These are phyloP conservation scores for Lasiosphaeria hispida DNA, from an alignment of 495 filamentous ascomycete genomes.

Conservation along the genomic window DNA sequence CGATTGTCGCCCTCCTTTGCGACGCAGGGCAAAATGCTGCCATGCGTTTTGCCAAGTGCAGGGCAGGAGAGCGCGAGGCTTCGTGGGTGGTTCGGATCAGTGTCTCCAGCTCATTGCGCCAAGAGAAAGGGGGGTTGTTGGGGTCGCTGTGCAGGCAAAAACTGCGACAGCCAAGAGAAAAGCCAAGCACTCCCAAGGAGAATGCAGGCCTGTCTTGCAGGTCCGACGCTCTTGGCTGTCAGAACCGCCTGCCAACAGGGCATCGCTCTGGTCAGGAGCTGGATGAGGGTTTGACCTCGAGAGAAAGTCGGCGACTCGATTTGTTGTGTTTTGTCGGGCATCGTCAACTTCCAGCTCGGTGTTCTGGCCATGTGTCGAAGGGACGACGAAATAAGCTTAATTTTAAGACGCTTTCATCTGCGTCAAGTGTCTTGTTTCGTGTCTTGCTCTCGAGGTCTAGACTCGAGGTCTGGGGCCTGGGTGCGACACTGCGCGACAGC, in stretches of 20 bases:
- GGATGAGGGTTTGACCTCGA: too few relatives aligned
- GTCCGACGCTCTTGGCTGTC: constrained; percentile 10
- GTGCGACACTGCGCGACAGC: too few relatives aligned
- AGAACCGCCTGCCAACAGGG: background rate
- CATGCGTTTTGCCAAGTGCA: constrained; percentile 1
- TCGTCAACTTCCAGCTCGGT: too few relatives aligned
- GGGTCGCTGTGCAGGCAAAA: background rate
- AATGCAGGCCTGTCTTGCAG: constrained; percentile 1
- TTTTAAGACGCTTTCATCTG: too few relatives aligned
- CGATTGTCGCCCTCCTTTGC: background rate
- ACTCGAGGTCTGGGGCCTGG: too few relatives aligned
- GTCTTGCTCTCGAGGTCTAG: too few relatives aligned
- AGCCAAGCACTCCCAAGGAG: background rate
- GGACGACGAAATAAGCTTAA: too few relatives aligned
- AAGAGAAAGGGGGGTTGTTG: constrained; percentile 5
- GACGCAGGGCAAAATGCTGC: background rate
- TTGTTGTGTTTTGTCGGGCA: too few relatives aligned
- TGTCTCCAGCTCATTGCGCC: background rate
- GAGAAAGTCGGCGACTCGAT: too few relatives aligned
- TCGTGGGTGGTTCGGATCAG: background rate
- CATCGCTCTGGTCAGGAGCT: too few relatives aligned
- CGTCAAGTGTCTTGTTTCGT: too few relatives aligned
- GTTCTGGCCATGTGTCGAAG: too few relatives aligned
- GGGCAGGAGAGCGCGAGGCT: background rate
- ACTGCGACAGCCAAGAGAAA: constrained; percentile 6